Evolutionary conservation across 148 eudicot genomes (phyloP), one percentile per base, ranked within the genome.

Genomic region (Tetragonia tetragonoides): DNA sequence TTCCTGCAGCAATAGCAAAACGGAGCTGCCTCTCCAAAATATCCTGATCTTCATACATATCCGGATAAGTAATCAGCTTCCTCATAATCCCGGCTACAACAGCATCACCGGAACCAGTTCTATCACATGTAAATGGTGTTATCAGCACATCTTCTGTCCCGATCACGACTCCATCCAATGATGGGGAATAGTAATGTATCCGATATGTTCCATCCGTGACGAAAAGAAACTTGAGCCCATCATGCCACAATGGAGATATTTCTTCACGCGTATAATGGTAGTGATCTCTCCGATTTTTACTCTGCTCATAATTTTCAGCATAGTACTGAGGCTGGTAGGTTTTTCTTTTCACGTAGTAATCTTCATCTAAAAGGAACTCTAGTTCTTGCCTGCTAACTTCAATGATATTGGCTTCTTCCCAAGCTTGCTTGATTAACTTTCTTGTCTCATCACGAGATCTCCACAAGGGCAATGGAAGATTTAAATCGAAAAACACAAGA

Each of bases 61-160:
- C 97, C 5, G 93, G 94, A 10, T 80, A 68, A 24, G 86, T 90
- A 23, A 85, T 92, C 81, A 95, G 79, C 83, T 95, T 95, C 83
- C 99, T 87, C 87, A 95, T 84, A 57, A 95, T 95, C 49, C 78
- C 97, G n/a, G 97, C 99, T 59, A 95, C 99, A 77, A 95, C 75
- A 15, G 99, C 94, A 85, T 93, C 97, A 56, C 99, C 99, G 2
- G 97, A 91, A 15, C 99, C 97, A 10, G 96, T 92, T 81, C 97
- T 87, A 77, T 95, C 97, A 65, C 96, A 91, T 9, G 99, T 92
- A 70, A 88, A 91, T 18, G 99, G 96, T 44, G 99, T 91, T 72
- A 95, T 88, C 44, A 95, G 88, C 77, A 95, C 99, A 80, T 95
- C 97, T 66, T 95, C 99, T 2, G 97, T 92, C 77, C 99, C 99